Evolutionary conservation across 106 monocot species (phyloP).

Genomic region (Hemerocallis citrina): DNA sequence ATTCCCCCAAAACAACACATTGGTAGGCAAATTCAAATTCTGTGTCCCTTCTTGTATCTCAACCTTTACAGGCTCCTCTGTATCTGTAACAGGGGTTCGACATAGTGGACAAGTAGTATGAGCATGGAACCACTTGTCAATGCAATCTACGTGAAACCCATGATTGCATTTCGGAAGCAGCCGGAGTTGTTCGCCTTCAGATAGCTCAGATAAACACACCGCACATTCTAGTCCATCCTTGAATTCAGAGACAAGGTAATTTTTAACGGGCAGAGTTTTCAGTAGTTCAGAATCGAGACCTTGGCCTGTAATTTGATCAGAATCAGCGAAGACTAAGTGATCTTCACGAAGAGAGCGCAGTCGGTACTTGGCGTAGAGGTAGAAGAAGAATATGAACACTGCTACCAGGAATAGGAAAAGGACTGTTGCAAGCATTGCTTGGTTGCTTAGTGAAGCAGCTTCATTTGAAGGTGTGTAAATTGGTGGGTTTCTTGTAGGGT

Average conservation of each 20-base stretch:
- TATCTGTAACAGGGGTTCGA: conserved; percentile 8
- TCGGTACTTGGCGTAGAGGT: conserved; percentile 20
- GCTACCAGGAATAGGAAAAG: conserved; percentile 23
- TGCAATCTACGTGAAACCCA: conserved; percentile 42
- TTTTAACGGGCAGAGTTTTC: conserved; percentile 14
- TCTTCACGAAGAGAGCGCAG: not conserved
- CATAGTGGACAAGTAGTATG: conserved; percentile 49
- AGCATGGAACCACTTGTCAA: conserved; percentile 44
- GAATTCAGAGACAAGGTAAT: not conserved
- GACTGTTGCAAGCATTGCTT: conserved; percentile 23
- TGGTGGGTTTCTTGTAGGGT: too few relatives aligned
- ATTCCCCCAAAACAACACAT: conserved; percentile 6
- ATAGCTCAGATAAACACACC: conserved; percentile 20
- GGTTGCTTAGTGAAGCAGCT: conserved; percentile 6
- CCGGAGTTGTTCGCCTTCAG: conserved; percentile 21
- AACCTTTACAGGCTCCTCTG: not conserved
- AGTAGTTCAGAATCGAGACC: conserved; percentile 17
- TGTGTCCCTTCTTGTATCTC: not conserved
- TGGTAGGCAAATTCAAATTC: conserved; percentile 2
- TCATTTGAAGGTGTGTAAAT: not conserved
- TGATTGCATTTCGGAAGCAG: conserved; percentile 45
- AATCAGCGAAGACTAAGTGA: not conserved
- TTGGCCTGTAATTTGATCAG: not conserved
- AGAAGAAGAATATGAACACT: conserved; percentile 26
- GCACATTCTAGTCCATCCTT: conserved; percentile 23